A percentile compares a stretch with the other conserved stretches of the same genome.
Conservation (phyloP, 768 basidiomycete genomes). For the Collybiopsis luxurians region DNA sequence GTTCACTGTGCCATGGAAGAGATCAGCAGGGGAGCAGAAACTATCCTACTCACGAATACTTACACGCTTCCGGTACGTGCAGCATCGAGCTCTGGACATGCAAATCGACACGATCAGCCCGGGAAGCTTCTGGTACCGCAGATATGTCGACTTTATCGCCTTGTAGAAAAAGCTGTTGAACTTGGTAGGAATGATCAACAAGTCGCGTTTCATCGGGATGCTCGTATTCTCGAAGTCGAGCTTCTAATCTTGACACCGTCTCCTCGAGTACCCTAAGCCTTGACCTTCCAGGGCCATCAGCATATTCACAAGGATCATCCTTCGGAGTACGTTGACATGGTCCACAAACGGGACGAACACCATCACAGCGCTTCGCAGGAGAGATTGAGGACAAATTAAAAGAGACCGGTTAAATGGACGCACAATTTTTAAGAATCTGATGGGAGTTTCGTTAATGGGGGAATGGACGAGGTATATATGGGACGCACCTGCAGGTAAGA, state of each 20-base stretch:
- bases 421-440: conserved; percentile 51
- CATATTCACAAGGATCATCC: conserved; percentile 69
- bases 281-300: conserved; percentile 61
- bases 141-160: conserved; percentile 15
- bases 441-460: conserved; percentile 3
- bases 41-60: too few relatives aligned
- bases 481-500: conserved; percentile 46
- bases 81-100: too few relatives aligned
- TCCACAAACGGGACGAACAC: conserved; percentile 58
- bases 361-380: conserved; percentile 59
- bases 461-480: not conserved
- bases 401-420: conserved; percentile 12
- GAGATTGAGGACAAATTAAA: conserved; percentile 6
- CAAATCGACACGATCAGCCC: too few relatives aligned
- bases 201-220: conserved; percentile 48
- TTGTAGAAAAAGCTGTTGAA: too few relatives aligned
- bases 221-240: conserved; percentile 55
- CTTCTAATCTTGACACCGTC: conserved; percentile 50
- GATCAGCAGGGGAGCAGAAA: too few relatives aligned
- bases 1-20: too few relatives aligned
- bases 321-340: conserved; percentile 60
- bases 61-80: too few relatives aligned
- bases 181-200: conserved; percentile 48
- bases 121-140: conserved; percentile 3
- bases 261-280: conserved; percentile 60